phyloP scores from a whole-genome alignment of 805 yeast species.

The Myxozyma mucilagina region DNA sequence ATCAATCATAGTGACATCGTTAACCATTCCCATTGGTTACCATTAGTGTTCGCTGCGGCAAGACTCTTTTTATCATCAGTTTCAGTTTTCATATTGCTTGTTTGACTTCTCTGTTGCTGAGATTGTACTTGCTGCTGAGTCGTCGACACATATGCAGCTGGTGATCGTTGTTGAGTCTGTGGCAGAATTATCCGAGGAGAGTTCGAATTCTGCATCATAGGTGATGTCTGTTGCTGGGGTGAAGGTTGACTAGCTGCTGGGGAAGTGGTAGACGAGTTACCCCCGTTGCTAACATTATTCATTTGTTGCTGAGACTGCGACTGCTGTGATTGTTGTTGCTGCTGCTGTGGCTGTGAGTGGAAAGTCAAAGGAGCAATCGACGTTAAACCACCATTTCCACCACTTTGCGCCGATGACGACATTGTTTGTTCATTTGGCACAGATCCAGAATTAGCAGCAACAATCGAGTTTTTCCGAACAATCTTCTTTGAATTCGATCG shows the following conservation, averaged over 20 bases:
- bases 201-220: neutral
- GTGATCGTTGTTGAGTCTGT: slow-evolving; percentile 7
- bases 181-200: slow-evolving; percentile 1
- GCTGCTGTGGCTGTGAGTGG: slow-evolving; percentile 13
- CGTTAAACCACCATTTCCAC: neutral
- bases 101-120: slow-evolving; percentile 10
- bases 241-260: neutral
- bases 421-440: slow-evolving; percentile 6
- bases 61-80: slow-evolving; percentile 6
- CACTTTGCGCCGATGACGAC: neutral
- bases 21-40: slow-evolving; percentile 40
- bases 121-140: slow-evolving; percentile 3
- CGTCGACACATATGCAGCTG: neutral
- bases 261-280: neutral
- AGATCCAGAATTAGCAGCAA: slow-evolving; percentile 9
- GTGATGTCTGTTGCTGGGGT: neutral
- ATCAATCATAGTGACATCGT: slow-evolving; percentile 37
- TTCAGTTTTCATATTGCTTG: slow-evolving; percentile 4
- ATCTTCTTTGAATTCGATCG: slow-evolving; percentile 23
- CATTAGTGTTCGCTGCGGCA: slow-evolving; percentile 11
- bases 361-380: slow-evolving; percentile 6
- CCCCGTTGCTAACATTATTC: slow-evolving; percentile 7
- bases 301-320: too few species aligned
- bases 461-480: slow-evolving; percentile 20
- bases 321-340: slow-evolving; percentile 12